Percentiles rank a stretch among this genome's conserved stretches.
Conservation (phyloP, 192 early-diverging fungal genomes). For the Spizellomyces punctatus region DNA sequence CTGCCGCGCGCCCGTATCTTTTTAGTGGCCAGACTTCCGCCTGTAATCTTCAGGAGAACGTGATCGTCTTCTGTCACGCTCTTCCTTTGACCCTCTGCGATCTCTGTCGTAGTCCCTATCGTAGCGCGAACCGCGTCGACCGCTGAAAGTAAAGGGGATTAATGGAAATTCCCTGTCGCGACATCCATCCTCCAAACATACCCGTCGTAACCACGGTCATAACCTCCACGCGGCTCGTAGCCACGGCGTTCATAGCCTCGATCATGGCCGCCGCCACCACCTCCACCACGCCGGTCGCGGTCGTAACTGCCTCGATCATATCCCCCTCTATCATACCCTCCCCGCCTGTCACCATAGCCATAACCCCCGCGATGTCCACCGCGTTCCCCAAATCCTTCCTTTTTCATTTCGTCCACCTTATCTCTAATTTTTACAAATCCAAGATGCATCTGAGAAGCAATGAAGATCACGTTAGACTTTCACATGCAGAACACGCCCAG, state of each 20-base stretch:
- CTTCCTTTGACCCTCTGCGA: too few species aligned
- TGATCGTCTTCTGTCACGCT: too few species aligned
- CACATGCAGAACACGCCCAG: neutral
- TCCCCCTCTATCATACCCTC: conserved; percentile 13
- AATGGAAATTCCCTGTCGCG: too few species aligned
- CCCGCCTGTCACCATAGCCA: conserved; percentile 25
- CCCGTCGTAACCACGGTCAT: neutral
- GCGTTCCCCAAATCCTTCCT: conserved; percentile 17
- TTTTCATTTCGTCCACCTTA: conserved; percentile 48
- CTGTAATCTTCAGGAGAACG: too few species aligned
- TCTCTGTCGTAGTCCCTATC: too few species aligned
- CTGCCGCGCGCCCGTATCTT: too few species aligned
- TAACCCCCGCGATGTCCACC: conserved; percentile 16
- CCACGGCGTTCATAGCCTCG: conserved; percentile 18
- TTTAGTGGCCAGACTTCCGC: too few species aligned
- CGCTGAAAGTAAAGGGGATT: too few species aligned
- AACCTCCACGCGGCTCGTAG: conserved; percentile 7
- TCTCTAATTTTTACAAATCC: conserved; percentile 57
- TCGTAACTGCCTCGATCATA: neutral
- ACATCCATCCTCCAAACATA: too few species aligned
- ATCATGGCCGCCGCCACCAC: neutral
- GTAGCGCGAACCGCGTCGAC: too few species aligned
- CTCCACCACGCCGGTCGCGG: conserved; percentile 9
- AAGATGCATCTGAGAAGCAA: conserved; percentile 50
- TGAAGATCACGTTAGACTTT: neutral